Evolutionary conservation across 2,329 filamentous ascomycete species (phyloP).

Genomic region (Cladosporium sp.): DNA sequence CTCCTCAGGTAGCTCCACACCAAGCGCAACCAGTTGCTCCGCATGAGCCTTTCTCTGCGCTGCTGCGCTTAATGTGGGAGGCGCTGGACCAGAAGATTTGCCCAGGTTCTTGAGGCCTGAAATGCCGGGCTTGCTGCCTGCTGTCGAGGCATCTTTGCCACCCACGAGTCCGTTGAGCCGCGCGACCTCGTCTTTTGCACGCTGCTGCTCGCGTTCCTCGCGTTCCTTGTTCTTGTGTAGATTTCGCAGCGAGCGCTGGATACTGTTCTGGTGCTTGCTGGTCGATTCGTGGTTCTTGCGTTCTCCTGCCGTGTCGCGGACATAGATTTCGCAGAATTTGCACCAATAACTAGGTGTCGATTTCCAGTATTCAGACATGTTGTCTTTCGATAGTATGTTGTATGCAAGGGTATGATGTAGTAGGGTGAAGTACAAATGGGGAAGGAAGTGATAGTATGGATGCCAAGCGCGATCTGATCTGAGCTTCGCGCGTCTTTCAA

Average conservation of each 20-base stretch:
- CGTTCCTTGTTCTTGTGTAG: conserved; percentile 82
- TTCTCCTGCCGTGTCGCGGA: conserved; percentile 90
- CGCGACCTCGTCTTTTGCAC: conserved; percentile 80
- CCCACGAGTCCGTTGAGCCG: conserved; percentile 76
- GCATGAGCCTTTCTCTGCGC: conserved; percentile 79
- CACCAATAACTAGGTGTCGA: conserved; percentile 97
- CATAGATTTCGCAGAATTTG: conserved; percentile 89
- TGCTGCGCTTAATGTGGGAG: conserved; percentile 48
- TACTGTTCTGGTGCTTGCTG: conserved; percentile 55
- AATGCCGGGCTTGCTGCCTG: conserved; percentile 28
- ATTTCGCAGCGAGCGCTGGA: conserved; percentile 87
- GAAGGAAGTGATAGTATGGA: conserved; percentile 7
- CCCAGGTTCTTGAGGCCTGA: conserved; percentile 27
- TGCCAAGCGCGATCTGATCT: too few relatives aligned
- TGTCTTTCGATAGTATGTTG: too few relatives aligned
- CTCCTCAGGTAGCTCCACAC: conserved; percentile 78
- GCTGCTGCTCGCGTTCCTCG: conserved; percentile 76
- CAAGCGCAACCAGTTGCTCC: conserved; percentile 83
- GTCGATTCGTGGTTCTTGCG: conserved; percentile 53
- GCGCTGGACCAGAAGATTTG: conserved; percentile 33
- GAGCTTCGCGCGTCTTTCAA: neutral
- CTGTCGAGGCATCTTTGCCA: conserved; percentile 39
- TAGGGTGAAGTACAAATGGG: neutral
- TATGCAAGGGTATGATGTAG: neutral
- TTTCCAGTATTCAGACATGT: conserved; percentile 98